Base-by-base conservation (phyloP, 2,329 filamentous ascomycete species). In the Paecilomyces dactylethromorphus region DNA sequence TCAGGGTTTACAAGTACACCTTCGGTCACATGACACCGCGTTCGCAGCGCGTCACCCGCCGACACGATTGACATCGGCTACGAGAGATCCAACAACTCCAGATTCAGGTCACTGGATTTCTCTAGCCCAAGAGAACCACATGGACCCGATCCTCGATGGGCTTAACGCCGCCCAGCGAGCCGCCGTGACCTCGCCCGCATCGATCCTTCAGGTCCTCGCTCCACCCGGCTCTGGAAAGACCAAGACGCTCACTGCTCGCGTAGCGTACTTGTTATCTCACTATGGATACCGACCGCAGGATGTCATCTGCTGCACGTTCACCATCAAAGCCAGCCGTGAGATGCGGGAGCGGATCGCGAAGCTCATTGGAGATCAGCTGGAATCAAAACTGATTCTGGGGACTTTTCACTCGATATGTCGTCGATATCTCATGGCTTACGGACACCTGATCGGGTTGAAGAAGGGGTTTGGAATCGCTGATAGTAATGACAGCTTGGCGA, bases 261-360 rank as follows among this genome's bases (percentile, higher is more conserved):
- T 97, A 59, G 92, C 92, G 66, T 95, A 93, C 81, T 85, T 97
- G 31, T 83, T 97, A 57, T 84, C 87, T 55, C 81, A 89, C 66
- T 78, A 85, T 65, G 85, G 87, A 50, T 84, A 91, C 66, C 83
- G 85, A 58, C 93, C 93, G 68, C 86, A 89, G 77, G 91, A 97
- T 76, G 87, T 97, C 67, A 87, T 99, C 60, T 93, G 97, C 60
- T 94, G 93, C 62, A 97, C 93, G 0, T 99, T 99, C 71, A 99
- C 94, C 1, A 92, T 96, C 72, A 97, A 97, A 74, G 92, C 94
- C 0, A 91, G 92, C 18, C 84, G 83, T 18, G 93, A 97, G 78
- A 99, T 99, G 93, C 91, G 92, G 68, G 87, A 91, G 69, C 85
- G 93, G 7, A 90, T 97, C 58, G 86, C 87, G 0, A 87, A 83